Conservation (phyloP, 257 asterid species). For the Knoxia roxburghii region DNA sequence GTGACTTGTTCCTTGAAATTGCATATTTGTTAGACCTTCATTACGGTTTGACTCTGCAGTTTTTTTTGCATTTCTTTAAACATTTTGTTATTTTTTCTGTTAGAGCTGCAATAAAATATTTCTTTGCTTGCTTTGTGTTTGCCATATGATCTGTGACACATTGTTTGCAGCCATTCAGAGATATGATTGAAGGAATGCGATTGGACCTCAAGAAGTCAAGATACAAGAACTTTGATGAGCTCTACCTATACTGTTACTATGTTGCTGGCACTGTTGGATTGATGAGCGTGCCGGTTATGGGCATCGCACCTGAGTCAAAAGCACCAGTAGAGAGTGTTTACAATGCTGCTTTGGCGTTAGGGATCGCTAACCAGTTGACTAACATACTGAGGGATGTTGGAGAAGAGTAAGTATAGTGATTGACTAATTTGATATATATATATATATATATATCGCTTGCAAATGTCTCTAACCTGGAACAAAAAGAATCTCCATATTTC, state of each 20-base stretch:
- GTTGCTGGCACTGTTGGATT: conserved; percentile 98
- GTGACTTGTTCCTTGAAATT: background rate
- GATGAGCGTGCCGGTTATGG: conserved; percentile 99
- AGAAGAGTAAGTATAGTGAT: conserved; percentile 70
- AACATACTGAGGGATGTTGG: conserved; percentile 97
- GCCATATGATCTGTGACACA: conserved; percentile 2
- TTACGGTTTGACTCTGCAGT: background rate
- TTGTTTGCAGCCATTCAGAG: conserved; percentile 80
- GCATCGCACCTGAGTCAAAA: conserved; percentile 82
- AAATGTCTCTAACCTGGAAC: background rate
- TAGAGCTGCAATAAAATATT: background rate
- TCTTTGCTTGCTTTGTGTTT: background rate
- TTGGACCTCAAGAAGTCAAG: conserved; percentile 86
- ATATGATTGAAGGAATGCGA: conserved; percentile 98
- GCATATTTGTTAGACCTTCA: background rate
- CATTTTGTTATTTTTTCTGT: background rate
- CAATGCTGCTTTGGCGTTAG: conserved; percentile 75
- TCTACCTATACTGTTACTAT: conserved; percentile 84
- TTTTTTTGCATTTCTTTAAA: background rate
- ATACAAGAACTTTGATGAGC: conserved; percentile 82
- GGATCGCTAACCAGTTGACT: conserved; percentile 90
- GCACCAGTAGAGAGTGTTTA: conserved; percentile 87
- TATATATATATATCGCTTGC: too few relatives aligned
- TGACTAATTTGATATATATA: background rate
- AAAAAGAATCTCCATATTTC: background rate